phyloP scores from a whole-genome alignment of 768 basidiomycete species.

The Podaxis rugospora region DNA sequence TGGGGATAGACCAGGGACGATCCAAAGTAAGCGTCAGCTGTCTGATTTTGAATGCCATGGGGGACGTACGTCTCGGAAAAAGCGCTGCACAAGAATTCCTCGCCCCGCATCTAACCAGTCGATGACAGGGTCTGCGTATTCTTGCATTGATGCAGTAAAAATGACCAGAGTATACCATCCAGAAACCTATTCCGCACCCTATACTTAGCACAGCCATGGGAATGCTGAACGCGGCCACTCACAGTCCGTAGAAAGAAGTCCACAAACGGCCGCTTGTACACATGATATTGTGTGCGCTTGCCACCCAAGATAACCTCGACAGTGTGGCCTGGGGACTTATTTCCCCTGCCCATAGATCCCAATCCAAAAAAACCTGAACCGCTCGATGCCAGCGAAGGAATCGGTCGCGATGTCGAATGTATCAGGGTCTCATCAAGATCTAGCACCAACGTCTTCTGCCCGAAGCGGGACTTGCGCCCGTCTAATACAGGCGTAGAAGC shows the following conservation, averaged over 20 bases:
- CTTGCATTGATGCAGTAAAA: conserved; percentile 98
- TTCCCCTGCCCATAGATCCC: conserved; percentile 45
- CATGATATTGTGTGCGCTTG: conserved; percentile 89
- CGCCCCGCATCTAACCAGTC: conserved; percentile 98
- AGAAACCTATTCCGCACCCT: conserved; percentile 61
- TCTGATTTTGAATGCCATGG: conserved; percentile 3
- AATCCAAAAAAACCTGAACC: conserved; percentile 63
- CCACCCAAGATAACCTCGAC: conserved; percentile 92
- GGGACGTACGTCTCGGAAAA: conserved; percentile 82
- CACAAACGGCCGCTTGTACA: conserved; percentile 97
- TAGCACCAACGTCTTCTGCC: conserved; percentile 90
- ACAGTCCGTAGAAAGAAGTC: conserved; percentile 51
- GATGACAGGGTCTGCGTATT: conserved; percentile 99
- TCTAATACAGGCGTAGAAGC: conserved; percentile 46
- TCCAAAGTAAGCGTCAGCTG: conserved; percentile 1
- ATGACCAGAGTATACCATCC: conserved; percentile 98
- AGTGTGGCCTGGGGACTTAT: conserved; percentile 74
- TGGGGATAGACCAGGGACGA: conserved; percentile 5
- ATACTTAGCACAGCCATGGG: not conserved
- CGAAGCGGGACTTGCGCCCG: conserved; percentile 65
- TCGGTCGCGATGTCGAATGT: conserved; percentile 88
- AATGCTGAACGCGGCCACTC: conserved; percentile 7
- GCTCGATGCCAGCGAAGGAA: conserved; percentile 39
- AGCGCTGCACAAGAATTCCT: conserved; percentile 81
- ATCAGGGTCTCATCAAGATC: conserved; percentile 99